Conservation (phyloP, 1,284 basidiomycete species). For the Puccinia novopanici region DNA sequence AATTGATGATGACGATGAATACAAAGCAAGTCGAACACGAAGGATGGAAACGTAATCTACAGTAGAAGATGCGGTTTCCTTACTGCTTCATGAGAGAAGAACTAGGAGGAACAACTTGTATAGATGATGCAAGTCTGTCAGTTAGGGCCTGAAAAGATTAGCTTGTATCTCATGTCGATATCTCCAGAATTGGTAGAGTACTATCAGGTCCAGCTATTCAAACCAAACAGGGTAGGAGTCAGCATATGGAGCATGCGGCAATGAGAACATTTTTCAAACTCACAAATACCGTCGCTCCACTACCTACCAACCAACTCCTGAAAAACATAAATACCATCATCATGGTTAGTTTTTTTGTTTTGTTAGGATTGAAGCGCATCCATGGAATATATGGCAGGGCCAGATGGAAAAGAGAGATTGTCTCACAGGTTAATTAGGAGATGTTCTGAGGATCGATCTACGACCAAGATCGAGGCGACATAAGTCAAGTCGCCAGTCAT, state of each 20-base stretch:
- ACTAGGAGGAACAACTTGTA: too few relatives aligned
- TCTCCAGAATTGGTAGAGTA: conserved; percentile 48
- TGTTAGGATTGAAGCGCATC: too few relatives aligned
- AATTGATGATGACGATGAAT: too few relatives aligned
- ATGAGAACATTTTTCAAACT: background rate
- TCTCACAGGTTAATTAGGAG: conserved; percentile 46
- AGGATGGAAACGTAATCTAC: too few relatives aligned
- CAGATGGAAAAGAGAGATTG: background rate
- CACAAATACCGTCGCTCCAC: conserved; percentile 44
- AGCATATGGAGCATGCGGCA: too few relatives aligned
- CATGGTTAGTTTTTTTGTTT: too few relatives aligned
- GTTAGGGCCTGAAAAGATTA: too few relatives aligned
- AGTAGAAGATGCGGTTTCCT: too few relatives aligned
- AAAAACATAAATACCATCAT: background rate
- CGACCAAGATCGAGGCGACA: conserved; percentile 32
- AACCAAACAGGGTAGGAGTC: background rate
- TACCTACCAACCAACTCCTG: conserved; percentile 49
- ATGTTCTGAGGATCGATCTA: conserved; percentile 20
- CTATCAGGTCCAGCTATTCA: conserved; percentile 38
- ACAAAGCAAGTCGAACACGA: too few relatives aligned
- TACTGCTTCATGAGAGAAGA: too few relatives aligned
- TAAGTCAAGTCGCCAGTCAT: conserved; percentile 49
- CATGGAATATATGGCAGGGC: background rate
- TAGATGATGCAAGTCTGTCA: too few relatives aligned
- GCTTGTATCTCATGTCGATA: conserved; percentile 28